Conservation (phyloP, 495 filamentous ascomycete species). For the Trichoderma orchidacearum region DNA sequence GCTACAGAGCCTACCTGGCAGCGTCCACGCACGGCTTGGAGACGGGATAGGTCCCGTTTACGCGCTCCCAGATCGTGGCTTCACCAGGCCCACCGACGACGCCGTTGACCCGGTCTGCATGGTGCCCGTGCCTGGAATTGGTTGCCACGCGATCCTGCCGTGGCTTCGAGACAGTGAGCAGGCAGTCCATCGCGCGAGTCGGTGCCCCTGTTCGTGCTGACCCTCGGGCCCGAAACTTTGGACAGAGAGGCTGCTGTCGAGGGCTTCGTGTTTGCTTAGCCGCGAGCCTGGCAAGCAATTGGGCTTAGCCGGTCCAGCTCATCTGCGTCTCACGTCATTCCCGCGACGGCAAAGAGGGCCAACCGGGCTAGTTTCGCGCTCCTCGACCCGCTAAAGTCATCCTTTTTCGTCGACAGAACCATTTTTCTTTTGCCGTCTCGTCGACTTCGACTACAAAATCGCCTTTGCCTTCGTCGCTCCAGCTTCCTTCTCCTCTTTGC, state of each 20-base stretch:
- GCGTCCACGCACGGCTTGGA: too few species aligned
- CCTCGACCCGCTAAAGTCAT: neutral
- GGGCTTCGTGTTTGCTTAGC: too few species aligned
- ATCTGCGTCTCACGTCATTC: neutral
- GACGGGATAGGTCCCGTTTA: too few species aligned
- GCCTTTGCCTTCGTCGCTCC: neutral
- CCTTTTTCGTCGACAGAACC: neutral
- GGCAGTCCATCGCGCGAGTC: neutral
- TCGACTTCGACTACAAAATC: neutral
- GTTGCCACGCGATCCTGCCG: too few species aligned
- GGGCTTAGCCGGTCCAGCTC: neutral
- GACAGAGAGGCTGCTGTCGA: too few species aligned
- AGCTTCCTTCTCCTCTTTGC: neutral
- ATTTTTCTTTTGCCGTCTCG: neutral
- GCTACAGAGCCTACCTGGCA: too few species aligned
- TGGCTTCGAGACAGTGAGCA: neutral
- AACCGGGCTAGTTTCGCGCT: neutral
- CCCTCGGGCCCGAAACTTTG: too few species aligned
- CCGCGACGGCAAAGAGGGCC: neutral
- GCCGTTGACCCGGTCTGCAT: neutral
- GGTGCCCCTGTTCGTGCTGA: too few species aligned
- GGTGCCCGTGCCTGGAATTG: neutral
- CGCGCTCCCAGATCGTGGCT: neutral
- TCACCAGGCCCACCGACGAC: neutral
- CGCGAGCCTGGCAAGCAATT: neutral